Evolutionary conservation across 352 stramenopile genomes (phyloP), one percentile per base, ranked within the genome.

Genomic region (Pythium inflatum): DNA sequence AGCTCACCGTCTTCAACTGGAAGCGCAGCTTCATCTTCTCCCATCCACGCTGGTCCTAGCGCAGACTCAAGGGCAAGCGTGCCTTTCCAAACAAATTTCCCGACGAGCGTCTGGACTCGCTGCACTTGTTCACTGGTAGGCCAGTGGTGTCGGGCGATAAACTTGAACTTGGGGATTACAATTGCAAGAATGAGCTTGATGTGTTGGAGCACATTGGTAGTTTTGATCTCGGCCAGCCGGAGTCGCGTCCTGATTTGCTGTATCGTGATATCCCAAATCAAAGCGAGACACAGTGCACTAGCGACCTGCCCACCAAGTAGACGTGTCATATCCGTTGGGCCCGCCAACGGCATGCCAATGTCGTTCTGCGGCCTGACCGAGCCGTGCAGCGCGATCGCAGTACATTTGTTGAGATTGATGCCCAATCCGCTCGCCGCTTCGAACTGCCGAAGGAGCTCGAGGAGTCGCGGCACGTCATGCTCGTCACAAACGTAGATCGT

Each of bases 161-260:
- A 71, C 0, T 48, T 36, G 11, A 66, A 49, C 46, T 71, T 71
- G 3, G 65, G 65, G 0, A 71, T 5, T 1, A 62, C 0, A 24
- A 71, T 53, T 1, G 56, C 56, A 2, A 30, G 25, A 1, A 33
- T 27, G 5, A 71, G 28, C 25, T 66, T 30, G 2, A 56, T 38
- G 3, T 56, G 65, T 25, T 71, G 65, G 0, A 62, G n/a, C 6
- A 49, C 56, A 30, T 71, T 53, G 13, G 55, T 66, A 2, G 65
- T 71, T 24, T 71, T 66, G 8, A 57, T 0, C 28, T 24, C 22
- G 3, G 46, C 56, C 5, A 60, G 28, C 12, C 48, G 27, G 5
- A 71, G 28, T 6, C 65, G 34, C 5, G 48, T 25, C 0, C 48
- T 43, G 0, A 66, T 30, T 24, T 71, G 56, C 6, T 65, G 45